Percentiles rank a stretch among this genome's conserved stretches.
Evolutionary conservation across 768 basidiomycete genomes (phyloP).

Genomic region (Rubroboletus satanas): DNA sequence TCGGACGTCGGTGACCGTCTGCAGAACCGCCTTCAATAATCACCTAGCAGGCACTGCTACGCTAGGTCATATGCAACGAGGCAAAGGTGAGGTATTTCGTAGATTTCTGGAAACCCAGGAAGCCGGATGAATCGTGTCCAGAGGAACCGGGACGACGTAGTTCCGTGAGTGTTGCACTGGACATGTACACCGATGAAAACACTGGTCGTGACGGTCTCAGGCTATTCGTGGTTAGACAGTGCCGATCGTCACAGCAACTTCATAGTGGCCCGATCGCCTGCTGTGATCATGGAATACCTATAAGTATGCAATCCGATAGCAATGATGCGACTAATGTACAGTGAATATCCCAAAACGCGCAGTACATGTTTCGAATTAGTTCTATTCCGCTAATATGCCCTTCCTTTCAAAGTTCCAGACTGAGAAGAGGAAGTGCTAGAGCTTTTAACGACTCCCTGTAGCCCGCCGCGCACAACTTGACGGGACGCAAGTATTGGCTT

Average conservation of each 20-base stretch:
- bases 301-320: constrained; percentile 5
- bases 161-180: neutral
- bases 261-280: neutral
- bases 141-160: neutral
- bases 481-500: constrained; percentile 6
- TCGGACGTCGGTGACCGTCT: constrained; percentile 4
- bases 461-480: constrained; percentile 8
- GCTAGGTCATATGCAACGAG: constrained; percentile 16
- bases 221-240: neutral
- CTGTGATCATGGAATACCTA: neutral
- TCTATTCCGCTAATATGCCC: constrained; percentile 9
- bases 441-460: constrained; percentile 18
- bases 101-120: constrained; percentile 1
- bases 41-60: constrained; percentile 9
- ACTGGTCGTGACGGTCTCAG: neutral
- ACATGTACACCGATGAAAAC: neutral
- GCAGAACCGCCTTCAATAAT: constrained; percentile 11
- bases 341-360: constrained; percentile 2
- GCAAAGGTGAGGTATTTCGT: constrained; percentile 18
- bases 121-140: neutral
- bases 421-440: constrained; percentile 26
- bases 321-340: constrained; percentile 25
- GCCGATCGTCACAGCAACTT: neutral
- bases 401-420: constrained; percentile 23
- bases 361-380: neutral